These are phyloP conservation scores for Fonsecaea pugnacius DNA, from an alignment of 2,329 filamentous ascomycete species.

Conservation along the genomic window DNA sequence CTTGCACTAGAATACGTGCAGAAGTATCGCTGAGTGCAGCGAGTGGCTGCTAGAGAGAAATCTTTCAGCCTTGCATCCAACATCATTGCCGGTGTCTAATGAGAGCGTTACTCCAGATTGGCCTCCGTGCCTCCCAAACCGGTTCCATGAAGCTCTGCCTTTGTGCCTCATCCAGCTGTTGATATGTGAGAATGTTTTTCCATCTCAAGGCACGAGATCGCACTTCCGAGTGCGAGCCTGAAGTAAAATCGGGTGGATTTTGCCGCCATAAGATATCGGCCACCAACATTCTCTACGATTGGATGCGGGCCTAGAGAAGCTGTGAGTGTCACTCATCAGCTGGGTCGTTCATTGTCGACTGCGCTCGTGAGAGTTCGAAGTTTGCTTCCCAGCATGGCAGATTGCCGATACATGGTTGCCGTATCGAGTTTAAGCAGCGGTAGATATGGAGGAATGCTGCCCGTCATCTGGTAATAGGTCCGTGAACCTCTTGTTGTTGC, in stretches of 20 bases:
- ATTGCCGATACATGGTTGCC: neutral
- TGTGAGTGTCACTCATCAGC: neutral
- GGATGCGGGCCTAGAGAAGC: neutral
- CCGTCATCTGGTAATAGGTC: neutral
- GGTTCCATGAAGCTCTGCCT: neutral
- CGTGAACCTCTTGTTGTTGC: neutral
- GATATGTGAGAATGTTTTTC: neutral
- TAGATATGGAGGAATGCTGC: neutral
- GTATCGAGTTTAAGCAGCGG: neutral
- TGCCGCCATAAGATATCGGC: neutral
- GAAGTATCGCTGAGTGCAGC: neutral
- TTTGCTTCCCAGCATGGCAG: neutral
- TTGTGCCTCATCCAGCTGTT: neutral
- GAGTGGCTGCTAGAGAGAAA: neutral
- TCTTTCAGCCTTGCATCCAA: slow-evolving; percentile 1
- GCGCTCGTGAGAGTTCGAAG: neutral
- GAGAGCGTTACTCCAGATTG: neutral
- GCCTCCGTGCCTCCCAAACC: neutral
- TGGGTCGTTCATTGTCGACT: neutral
- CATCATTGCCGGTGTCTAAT: neutral
- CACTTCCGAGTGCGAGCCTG: neutral
- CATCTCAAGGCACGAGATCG: neutral
- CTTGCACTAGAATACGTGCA: neutral
- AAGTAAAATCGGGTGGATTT: neutral
- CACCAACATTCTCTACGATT: neutral